A percentile compares a stretch with the other conserved stretches of the same genome.
phyloP scores from a whole-genome alignment of 2,329 filamentous ascomycete species.

The Cytospora mali region DNA sequence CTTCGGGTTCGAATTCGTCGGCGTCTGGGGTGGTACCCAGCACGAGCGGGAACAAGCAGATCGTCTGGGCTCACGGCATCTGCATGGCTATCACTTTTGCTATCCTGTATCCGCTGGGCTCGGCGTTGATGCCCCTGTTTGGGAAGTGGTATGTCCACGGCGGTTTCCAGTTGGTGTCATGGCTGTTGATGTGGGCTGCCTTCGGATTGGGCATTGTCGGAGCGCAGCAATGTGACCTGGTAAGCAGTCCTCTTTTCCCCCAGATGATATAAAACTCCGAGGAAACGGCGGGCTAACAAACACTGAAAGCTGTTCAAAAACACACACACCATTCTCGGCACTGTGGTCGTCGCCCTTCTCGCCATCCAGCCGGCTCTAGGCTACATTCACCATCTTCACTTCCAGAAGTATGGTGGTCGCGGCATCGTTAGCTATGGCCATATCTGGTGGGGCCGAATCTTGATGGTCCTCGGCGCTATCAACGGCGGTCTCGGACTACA shows the following conservation, averaged over 20 bases:
- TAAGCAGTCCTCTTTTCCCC: constrained; percentile 36
- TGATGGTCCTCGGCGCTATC: constrained; percentile 62
- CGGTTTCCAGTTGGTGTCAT: constrained; percentile 55
- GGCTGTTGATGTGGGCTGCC: constrained; percentile 61
- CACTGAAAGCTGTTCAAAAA: constrained; percentile 51
- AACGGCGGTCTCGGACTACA: constrained; percentile 66
- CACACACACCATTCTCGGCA: constrained; percentile 59
- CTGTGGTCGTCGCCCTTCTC: constrained; percentile 56
- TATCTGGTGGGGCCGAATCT: constrained; percentile 62
- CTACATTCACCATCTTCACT: constrained; percentile 59
- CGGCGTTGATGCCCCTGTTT: constrained; percentile 61
- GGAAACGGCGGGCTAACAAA: not conserved
- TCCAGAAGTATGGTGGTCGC: constrained; percentile 49
- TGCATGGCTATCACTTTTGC: constrained; percentile 64
- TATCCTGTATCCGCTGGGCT: constrained; percentile 61
- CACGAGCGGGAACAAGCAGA: constrained; percentile 17
- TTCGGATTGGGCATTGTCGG: constrained; percentile 59
- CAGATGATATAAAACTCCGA: no score
- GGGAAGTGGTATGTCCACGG: constrained; percentile 62
- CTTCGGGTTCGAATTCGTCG: constrained; percentile 16
- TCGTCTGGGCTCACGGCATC: constrained; percentile 55
- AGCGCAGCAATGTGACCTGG: constrained; percentile 44
- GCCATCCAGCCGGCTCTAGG: constrained; percentile 62
- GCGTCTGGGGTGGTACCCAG: constrained; percentile 33
- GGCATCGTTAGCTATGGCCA: constrained; percentile 58